These are phyloP conservation scores for Sordariomycetes sp. DNA, from an alignment of 2,329 filamentous ascomycete genomes.

Conservation along the genomic window DNA sequence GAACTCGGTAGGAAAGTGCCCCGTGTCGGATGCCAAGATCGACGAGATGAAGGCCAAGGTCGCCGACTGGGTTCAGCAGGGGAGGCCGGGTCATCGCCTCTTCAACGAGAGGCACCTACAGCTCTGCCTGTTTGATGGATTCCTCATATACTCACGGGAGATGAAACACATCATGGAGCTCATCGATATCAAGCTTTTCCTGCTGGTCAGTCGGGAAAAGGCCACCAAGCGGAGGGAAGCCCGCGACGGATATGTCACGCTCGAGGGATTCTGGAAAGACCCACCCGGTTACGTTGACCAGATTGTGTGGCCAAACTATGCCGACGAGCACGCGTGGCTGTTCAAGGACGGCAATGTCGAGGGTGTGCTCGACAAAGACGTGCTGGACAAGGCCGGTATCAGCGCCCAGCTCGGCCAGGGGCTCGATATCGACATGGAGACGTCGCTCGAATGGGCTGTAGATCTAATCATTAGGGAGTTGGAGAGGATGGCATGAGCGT, in stretches of 20 bases:
- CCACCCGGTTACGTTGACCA: constrained; percentile 88
- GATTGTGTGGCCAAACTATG: constrained; percentile 94
- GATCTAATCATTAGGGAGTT: constrained; percentile 40
- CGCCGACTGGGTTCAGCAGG: constrained; percentile 27
- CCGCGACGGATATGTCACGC: constrained; percentile 63
- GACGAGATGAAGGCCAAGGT: constrained; percentile 31
- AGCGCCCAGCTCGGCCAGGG: constrained; percentile 30
- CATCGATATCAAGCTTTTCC: constrained; percentile 67
- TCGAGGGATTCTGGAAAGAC: constrained; percentile 90
- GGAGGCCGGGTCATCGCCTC: constrained; percentile 26
- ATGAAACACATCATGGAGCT: constrained; percentile 41
- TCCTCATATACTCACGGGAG: constrained; percentile 59
- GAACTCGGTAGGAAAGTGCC: constrained; percentile 44
- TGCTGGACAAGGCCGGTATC: constrained; percentile 29
- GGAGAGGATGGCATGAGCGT: constrained; percentile 10
- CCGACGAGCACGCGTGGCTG: constrained; percentile 66
- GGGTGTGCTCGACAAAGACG: constrained; percentile 31
- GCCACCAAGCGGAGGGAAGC: constrained; percentile 55
- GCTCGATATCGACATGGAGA: constrained; percentile 43
- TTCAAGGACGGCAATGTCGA: constrained; percentile 60
- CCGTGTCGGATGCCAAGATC: constrained; percentile 34
- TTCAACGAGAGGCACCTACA: constrained; percentile 18
- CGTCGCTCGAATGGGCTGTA: constrained; percentile 56
- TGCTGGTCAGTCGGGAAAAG: constrained; percentile 52
- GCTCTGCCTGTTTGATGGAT: constrained; percentile 75